Evolutionary conservation across 192 early-diverging fungal genomes (phyloP).

Genomic region (Linnemannia zychae): DNA sequence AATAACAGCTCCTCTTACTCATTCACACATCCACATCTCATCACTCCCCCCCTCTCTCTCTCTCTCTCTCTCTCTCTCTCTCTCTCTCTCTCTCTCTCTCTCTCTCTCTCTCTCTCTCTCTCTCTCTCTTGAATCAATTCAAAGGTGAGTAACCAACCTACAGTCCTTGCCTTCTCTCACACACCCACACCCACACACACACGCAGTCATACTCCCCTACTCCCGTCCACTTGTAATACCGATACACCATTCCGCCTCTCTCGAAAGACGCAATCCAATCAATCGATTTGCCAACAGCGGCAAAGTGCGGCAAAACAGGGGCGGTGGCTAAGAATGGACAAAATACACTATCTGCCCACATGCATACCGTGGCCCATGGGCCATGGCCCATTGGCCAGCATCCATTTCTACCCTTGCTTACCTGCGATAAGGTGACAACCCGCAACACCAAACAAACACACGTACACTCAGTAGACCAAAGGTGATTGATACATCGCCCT

Average conservation of each 20-base stretch:
- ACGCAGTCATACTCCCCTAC: neutral
- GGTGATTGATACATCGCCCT: conserved; percentile 8
- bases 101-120: too few species aligned
- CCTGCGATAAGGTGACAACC: neutral
- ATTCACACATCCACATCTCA: neutral
- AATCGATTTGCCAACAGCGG: neutral
- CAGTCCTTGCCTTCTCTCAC: neutral
- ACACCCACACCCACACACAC: neutral
- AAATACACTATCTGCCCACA: neutral
- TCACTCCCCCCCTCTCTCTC: too few species aligned
- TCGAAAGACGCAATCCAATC: neutral
- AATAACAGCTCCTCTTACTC: conserved; percentile 8
- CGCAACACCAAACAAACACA: neutral
- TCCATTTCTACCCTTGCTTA: neutral
- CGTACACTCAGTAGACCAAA: neutral
- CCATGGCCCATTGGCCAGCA: neutral
- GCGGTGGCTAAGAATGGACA: neutral
- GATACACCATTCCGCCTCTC: neutral
- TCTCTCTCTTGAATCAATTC: neutral
- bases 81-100: too few species aligned
- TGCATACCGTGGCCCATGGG: conserved; percentile 3
- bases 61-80: too few species aligned
- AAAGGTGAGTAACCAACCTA: neutral
- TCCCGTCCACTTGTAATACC: neutral
- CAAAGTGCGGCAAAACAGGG: neutral